Evolutionary conservation across 371 early-diverging fungal genomes (phyloP), one percentile per base, ranked within the genome.

Genomic region (Mucor plumbeus): DNA sequence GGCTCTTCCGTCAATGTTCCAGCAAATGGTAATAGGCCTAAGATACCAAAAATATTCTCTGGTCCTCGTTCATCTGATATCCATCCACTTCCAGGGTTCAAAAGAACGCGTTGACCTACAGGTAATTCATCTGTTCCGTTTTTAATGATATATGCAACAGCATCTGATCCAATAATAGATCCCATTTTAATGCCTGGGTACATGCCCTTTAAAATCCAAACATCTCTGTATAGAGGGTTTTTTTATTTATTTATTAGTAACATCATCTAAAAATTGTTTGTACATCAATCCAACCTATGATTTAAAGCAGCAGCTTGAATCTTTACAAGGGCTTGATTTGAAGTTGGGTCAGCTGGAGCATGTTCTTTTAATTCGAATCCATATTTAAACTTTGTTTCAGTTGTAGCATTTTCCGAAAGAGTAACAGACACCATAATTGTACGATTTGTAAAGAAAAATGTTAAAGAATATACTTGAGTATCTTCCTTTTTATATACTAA

Each of bases 271-370:
- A 26, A 8, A 56, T 61, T 1, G 8, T 53, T 15, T 59, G 15
- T 39, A 14, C 19, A 15, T 41, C 34, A 44, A 36, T 33, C 53
- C 60, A 76, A 79, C 80, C 91, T 85, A 67, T 91, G 91, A 68
- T 92, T 92, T 57, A 91, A 77, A 5, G 91, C 85, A 54, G 89
- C 88, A 1, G 90, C 90, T 21, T 84, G 80, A 64, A 92, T 68
- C 44, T 82, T 81, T 8, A 92, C 74, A 15, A 88, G 64, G 4
- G 84, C 81, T 63, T 86, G 81, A 6, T 76, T 61, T 14, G 67
- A 8, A 7, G 63, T 26, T 7, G 69, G 57, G 0, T 64, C 58
- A 33, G 60, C 11, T 15, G 35, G 9, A 17, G 61, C 14, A 7
- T 34, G 17, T 17, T 72, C 65, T 21, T 70, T 71, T 11, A 77